Evolutionary conservation across 352 stramenopile genomes (phyloP), one percentile per base, ranked within the genome.

Genomic region (Globisporangium rhizosaccharum): DNA sequence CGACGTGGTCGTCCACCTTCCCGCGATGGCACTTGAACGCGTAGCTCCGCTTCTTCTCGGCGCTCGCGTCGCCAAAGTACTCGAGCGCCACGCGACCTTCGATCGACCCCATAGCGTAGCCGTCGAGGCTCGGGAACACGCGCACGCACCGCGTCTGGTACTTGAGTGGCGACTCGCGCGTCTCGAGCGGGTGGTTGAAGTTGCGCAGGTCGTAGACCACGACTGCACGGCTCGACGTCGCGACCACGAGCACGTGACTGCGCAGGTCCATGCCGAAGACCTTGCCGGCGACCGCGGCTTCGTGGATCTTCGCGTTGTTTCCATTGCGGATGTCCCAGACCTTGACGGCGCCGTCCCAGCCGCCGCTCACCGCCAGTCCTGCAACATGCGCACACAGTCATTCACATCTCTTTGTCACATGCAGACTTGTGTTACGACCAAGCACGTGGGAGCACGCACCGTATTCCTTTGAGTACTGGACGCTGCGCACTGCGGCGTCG

Each of bases 1-100:
- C 79, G 41, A 87, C 85, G 61, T 89, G 72, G 63, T 80, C 76
- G 57, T 88, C 76, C 47, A 91, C 66, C 62, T 93, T 92, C 59
- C 92, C 87, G 39, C 97, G 86, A 73, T 99, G 97, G 70, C 96
- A 99, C 70, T 99, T 99, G 81, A 99, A 99, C 39, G 96, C 94
- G 72, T 98, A 99, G 63, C 93, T 97, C 51, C 71, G 72, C 63
- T 83, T 85, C 52, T 75, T 76, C 50, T 68, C 56, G 56, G 26
- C 55, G 9, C 51, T 61, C 28, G 68, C 67, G 41, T 93, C 83
- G 26, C 87, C 72, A 57, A 98, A 80, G 73, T 98, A 99, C 72
- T 99, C 96, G 52, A 99, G 92, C 15, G 92, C 95, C 15, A 99
- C 96, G 33, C 96, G 82, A 10, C 97, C 97, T 71, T 99, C 97